A percentile compares a stretch with the other conserved stretches of the same genome.
phyloP scores from a whole-genome alignment of 805 yeast genomes.

The Candida awuae region DNA sequence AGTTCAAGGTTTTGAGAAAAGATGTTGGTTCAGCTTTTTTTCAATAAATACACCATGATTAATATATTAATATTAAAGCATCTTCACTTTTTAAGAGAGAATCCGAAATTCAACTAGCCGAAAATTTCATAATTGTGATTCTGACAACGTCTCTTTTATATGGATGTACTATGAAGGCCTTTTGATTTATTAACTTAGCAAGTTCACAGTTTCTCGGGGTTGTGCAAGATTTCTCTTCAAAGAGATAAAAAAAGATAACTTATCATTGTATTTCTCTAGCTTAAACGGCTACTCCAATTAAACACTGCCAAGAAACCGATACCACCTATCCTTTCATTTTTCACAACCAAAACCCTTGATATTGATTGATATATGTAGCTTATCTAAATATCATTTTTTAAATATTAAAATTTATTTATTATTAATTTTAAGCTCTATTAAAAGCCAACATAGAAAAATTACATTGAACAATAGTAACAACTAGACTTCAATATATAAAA shows the following conservation, averaged over 20 bases:
- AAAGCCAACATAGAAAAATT: too few species aligned
- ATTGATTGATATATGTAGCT: too few species aligned
- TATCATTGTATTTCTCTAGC: slow-evolving; percentile 58
- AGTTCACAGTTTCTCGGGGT: slow-evolving; percentile 48
- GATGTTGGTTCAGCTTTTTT: slow-evolving; percentile 43
- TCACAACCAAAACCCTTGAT: slow-evolving; percentile 43
- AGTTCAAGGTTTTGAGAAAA: slow-evolving; percentile 56
- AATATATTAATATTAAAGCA: slow-evolving; percentile 45
- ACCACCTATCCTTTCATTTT: slow-evolving; percentile 44
- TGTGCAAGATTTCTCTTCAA: slow-evolving; percentile 46
- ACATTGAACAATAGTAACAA: too few species aligned
- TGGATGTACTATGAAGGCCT: slow-evolving; percentile 52
- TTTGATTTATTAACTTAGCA: slow-evolving; percentile 48
- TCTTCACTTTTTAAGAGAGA: slow-evolving; percentile 56
- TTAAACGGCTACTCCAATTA: slow-evolving; percentile 60
- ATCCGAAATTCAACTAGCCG: slow-evolving; percentile 43
- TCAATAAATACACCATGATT: slow-evolving; percentile 46
- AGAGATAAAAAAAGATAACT: slow-evolving; percentile 42
- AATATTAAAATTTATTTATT: slow-evolving; percentile 47
- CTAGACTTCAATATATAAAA: too few species aligned
- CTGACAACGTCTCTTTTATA: slow-evolving; percentile 59
- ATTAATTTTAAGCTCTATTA: too few species aligned
- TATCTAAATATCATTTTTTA: too few species aligned
- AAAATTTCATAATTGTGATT: slow-evolving; percentile 47
- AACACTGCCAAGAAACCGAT: slow-evolving; percentile 53